Base-by-base conservation (phyloP, 306 rosid genomes). In the Castanea crenata region DNA sequence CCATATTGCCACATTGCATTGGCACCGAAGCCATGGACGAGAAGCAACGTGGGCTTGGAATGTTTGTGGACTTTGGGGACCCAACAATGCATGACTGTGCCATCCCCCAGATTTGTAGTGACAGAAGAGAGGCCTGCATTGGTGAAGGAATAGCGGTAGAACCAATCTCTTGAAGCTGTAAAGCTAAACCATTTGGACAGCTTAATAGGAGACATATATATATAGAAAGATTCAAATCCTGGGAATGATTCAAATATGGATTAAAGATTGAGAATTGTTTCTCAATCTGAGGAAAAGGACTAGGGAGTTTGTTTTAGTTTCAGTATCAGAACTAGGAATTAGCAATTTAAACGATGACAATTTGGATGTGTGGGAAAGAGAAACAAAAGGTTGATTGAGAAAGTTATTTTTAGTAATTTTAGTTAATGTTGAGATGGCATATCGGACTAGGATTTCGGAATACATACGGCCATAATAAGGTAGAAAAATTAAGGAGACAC, bases 1-100 rank as follows among this genome's bases (percentile, higher is more conserved):
- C 90, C 87, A 75, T 82, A 91, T 80, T 93, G 97, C 94, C 96
- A 93, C 92, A 87, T 93, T 3, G 97, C 97, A 2, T 88, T 91
- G 69, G 96, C 96, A 10, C 96, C 97, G 25, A 93, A 91, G 11
- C 97, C 97, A 14, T 93, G 97, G 25, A 93, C 54, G 4, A 93
- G 88, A 51, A 93, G 58, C 10, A 93, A 86, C 2, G 71, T 65
- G 3, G 94, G 94, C 7, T 91, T 88, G 44, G 38, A 35, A 1
- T 82, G 81, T 18, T 78, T 78, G 10, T 44, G 83, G 65, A 2
- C 19, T 76, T 89, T 91, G 2, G 97, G 97, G 0, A 89, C 78
- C 97, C 96, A 93, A 41, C 91, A 93, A 71, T 89, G 92, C 87
- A 93, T 84, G 68, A 67, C 71, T 51, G 97, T 93, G 62, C 88